Evolutionary conservation across 75 land plant species (phyloP), one percentile per base, ranked within the genome.

Genomic region (Cryptomeria japonica): DNA sequence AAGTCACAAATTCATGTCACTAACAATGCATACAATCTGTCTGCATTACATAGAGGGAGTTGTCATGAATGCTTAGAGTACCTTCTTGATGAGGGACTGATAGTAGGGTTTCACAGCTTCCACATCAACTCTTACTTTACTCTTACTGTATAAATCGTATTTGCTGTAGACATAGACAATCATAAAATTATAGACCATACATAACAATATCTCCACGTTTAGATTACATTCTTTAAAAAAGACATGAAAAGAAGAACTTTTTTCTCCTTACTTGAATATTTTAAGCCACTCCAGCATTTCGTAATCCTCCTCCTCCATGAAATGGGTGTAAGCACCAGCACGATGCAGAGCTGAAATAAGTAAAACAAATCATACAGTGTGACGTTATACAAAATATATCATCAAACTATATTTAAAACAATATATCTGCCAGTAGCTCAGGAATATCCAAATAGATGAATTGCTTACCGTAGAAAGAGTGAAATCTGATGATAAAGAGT

Each of bases 141-240:
- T 96, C 93, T 96, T 96, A 89, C 95, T 93, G 91, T 95, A 96
- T 10, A 96, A 92, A 78, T 96, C 98, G 90, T 95, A 95, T 87
- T 94, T 95, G 92, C 97, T 96, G 94, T 37, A 14, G 6, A 44
- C 44, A n/a, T n/a, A 14, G 64, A 22, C 31, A 55, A 42, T 16
- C 15, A 38, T 77, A 86, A 51, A 9, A 68, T 11, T 18, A 51
- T 19, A 18, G 41, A 80, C 0, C 44, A 56, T 38, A 25, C 22
- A 84, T 2, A 42, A 2, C 0, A 8, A 42, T 42, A 19, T 41
- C 37, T 0, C 28, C 28, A 34, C 6, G 3, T n/a, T 31, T 10
- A 79, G 18, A 16, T 79, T 12, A 18, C 2, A 37, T 1, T 79
- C 4, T 79, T 11, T 79, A 15, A 3, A 79, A 34, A 38, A 44